Evolutionary conservation across 768 basidiomycete genomes (phyloP), one percentile per base, ranked within the genome.

Genomic region (Leucocoprinus birnbaumii): DNA sequence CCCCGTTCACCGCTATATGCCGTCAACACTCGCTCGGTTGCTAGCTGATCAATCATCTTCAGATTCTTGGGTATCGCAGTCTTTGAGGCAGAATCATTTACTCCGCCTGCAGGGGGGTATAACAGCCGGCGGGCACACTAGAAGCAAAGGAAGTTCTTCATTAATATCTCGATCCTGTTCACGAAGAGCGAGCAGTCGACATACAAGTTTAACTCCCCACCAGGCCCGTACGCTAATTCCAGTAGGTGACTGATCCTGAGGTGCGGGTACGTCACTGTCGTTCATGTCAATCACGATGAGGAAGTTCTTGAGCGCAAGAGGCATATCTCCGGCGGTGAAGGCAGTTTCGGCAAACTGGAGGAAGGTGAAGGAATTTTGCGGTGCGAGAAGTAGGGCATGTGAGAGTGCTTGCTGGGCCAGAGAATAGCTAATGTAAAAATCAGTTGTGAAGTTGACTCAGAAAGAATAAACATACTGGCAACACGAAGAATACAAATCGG

Each of bases 331-430:
- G 0, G 84, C 77, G 0, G 91, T 90, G 65, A 90, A 94, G 0
- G 91, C 91, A 8, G 89, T 93, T 69, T 97, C 94, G 0, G 92
- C 94, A 47, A 85, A 86, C 59, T 87, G 87, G n/a, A 94, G 78
- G 55, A 85, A 79, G 37, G 89, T 85, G 63, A 92, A 89, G 0
- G 91, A 88, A 62, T 94, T 95, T 60, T 94, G 91, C 0, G 94
- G 91, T 2, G 85, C 80, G 26, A 97, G 80, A 26, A 94, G 75
- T 42, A 95, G 77, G 5, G 83, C 87, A 69, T 97, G 93, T 10
- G 89, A 86, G 3, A 94, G 75, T 0, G 91, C 78, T 65, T 91
- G 82, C 1, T 94, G 74, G 0, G 93, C 82, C 42, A 72, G 74
- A 1, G 80, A 77, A 64, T 94, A 93, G 63, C 93, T 95, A 47